These are phyloP conservation scores for Cercospora sp. DNA, from an alignment of 2,329 filamentous ascomycete genomes.

Conservation along the genomic window DNA sequence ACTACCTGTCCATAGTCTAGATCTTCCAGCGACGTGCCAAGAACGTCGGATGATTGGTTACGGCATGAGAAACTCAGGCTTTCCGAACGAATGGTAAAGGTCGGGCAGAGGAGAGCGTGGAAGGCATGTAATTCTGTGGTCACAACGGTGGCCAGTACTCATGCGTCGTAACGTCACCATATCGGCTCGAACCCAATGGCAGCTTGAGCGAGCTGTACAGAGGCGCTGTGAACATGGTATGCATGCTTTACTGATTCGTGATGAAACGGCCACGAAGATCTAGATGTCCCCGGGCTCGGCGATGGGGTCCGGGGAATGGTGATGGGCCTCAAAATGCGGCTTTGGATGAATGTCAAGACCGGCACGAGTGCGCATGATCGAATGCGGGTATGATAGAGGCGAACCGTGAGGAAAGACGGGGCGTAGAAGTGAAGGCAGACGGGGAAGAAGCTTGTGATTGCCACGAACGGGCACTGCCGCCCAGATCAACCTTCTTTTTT, in stretches of 20 bases:
- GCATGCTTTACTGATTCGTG: slow-evolving; percentile 5
- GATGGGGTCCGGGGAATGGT: background rate
- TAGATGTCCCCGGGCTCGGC: background rate
- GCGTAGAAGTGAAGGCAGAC: background rate
- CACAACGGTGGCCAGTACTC: background rate
- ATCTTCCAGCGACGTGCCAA: background rate
- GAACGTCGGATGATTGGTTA: background rate
- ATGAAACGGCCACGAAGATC: slow-evolving; percentile 7
- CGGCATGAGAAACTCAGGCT: background rate
- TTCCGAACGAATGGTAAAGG: background rate
- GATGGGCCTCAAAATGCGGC: background rate
- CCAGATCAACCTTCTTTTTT: background rate
- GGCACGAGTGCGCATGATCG: background rate
- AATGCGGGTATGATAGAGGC: background rate
- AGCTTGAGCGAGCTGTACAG: background rate
- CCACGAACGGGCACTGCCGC: background rate
- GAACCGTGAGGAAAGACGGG: background rate
- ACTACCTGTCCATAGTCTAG: background rate
- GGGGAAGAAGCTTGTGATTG: background rate
- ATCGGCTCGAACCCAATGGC: slow-evolving; percentile 1
- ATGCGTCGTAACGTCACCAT: slow-evolving; percentile 2
- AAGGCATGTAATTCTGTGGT: background rate
- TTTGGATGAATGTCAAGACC: background rate
- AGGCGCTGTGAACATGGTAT: slow-evolving; percentile 5
- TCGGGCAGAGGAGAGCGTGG: background rate